Evolutionary conservation across 305 asterid species (phyloP).

Genomic region (Fraxinus paxiana): DNA sequence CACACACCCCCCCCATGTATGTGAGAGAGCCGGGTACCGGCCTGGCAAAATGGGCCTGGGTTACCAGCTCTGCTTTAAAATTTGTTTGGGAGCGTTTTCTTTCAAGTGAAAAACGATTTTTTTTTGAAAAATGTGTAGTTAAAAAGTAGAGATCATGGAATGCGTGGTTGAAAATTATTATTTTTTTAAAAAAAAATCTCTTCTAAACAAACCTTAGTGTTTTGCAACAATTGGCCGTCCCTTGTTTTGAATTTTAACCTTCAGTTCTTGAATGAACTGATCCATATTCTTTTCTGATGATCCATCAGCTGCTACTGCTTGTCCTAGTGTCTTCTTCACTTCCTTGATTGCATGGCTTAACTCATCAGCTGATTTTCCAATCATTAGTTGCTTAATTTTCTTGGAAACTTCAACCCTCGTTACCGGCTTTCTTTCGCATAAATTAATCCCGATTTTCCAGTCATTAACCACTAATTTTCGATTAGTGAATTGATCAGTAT

Average conservation of each 20-base stretch:
- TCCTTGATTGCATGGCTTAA: conserved; percentile 22
- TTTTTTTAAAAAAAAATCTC: background rate
- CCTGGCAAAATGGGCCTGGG: too few relatives aligned
- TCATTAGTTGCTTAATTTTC: conserved; percentile 29
- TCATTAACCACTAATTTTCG: conserved; percentile 30
- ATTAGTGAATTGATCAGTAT: conserved; percentile 40
- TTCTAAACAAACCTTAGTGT: background rate
- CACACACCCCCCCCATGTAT: too few relatives aligned
- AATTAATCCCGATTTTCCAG: conserved; percentile 37
- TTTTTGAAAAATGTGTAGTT: background rate
- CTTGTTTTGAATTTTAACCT: background rate
- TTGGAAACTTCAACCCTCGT: conserved; percentile 19
- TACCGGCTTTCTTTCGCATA: conserved; percentile 25
- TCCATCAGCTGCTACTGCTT: conserved; percentile 27
- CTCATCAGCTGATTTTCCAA: conserved; percentile 13
- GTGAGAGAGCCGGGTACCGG: too few relatives aligned
- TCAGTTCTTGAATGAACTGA: conserved; percentile 19
- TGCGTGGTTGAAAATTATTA: background rate
- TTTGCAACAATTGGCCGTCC: background rate
- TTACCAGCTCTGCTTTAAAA: too few relatives aligned
- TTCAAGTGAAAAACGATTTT: background rate
- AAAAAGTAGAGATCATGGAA: background rate
- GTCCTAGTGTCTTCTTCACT: conserved; percentile 23
- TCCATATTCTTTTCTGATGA: conserved; percentile 33
- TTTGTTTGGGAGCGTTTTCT: background rate